Percentiles rank a stretch among this genome's conserved stretches.
Conservation (phyloP, 352 stramenopile species). For the Peronospora belbahrii region DNA sequence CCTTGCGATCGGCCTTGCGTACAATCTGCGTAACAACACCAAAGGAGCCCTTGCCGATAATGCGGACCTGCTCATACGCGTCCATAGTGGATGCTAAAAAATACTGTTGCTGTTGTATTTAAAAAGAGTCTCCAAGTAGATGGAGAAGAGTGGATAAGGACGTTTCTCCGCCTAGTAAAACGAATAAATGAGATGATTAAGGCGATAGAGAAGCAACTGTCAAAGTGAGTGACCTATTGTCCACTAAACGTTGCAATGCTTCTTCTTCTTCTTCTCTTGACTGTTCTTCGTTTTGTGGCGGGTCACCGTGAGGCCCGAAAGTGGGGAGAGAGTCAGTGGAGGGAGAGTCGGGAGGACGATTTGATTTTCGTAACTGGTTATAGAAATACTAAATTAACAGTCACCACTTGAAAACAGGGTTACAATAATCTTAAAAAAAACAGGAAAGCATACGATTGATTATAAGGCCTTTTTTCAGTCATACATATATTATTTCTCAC, state of each 20-base stretch:
- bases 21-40: constrained; percentile 88
- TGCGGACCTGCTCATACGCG: constrained; percentile 82
- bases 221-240: neutral
- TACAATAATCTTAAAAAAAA: neutral
- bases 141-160: neutral
- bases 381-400: neutral
- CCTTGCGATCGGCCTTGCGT: constrained; percentile 83
- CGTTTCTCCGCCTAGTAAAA: constrained; percentile 7
- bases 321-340: constrained; percentile 5
- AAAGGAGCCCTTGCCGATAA: constrained; percentile 90
- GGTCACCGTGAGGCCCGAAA: constrained; percentile 1
- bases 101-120: neutral
- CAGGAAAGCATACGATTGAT: neutral
- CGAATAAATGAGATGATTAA: constrained; percentile 10
- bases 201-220: constrained; percentile 8
- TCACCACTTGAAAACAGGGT: neutral
- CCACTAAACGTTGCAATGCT: neutral
- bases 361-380: neutral
- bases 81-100: constrained; percentile 49
- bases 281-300: constrained; percentile 37
- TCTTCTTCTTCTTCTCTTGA: constrained; percentile 21
- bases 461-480: neutral
- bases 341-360: constrained; percentile 3
- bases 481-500: too few relatives aligned
- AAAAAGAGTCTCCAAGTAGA: neutral